Base-by-base conservation (phyloP, 805 yeast genomes). In the Soucietia sequanensis region DNA sequence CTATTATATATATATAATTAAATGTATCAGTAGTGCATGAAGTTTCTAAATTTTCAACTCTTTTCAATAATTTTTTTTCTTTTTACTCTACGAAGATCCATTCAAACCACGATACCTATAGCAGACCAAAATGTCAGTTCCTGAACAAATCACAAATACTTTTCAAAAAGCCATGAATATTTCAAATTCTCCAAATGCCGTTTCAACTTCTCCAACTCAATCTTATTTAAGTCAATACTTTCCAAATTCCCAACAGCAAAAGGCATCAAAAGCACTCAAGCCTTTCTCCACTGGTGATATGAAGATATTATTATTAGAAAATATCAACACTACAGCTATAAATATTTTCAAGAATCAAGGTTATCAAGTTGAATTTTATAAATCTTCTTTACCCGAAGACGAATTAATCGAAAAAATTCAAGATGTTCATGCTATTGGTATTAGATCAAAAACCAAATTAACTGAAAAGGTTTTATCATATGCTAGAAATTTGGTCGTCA, bases 221-320 rank as follows among this genome's bases (percentile, higher is more conserved):
- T 81, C 90, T 12, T 84, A 75, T 60, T 63, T 83, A 69, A 73
- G 68, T 47, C 80, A 78, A 44, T 72, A 69, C 46, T 57, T 57
- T 37, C 70, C 72, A 16, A 51, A 64, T 37, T 65, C 68, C 34
- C 60, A 58, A 35, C 60, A 75, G 1, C 62, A 56, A 37, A 80
- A 77, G 48, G 70, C 76, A 24, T 65, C 76, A 31, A 87, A 85
- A 67, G 75, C 84, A 20, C 75, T 93, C 57, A 93, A 91, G 68
- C 99, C 99, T 14, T 93, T 91, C 61, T 81, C 91, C 46, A 85
- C 96, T 37, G 96, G 93, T 44, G 99, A 93, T 58, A 84, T 91
- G 68, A 91, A 90, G 70, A 85, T 93, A 42, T 70, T 93, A 50
- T 66, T 93, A 46, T 72, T 93, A 44, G 99, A 93, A 68, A 93